These are phyloP conservation scores for Vairimorpha ceranae DNA, from an alignment of 371 early-diverging fungal species.

Conservation along the genomic window DNA sequence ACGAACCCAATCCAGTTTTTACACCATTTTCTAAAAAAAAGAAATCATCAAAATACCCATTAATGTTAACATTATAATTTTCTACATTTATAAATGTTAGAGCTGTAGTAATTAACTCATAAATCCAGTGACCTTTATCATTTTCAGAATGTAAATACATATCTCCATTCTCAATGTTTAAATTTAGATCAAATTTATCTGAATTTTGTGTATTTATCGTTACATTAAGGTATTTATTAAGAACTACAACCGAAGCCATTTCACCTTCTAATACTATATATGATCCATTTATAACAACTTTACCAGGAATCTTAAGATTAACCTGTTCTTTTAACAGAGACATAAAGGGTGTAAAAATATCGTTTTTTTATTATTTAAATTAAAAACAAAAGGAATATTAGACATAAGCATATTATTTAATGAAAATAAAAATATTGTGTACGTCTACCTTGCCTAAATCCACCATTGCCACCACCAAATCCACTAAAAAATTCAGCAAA, in stretches of 20 bases:
- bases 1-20: constrained; percentile 38
- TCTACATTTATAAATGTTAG: neutral
- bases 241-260: neutral
- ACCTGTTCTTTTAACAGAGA: neutral
- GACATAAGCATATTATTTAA: too few species aligned
- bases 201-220: neutral
- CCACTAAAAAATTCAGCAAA: neutral
- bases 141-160: neutral
- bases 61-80: neutral
- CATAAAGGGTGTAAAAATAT: neutral
- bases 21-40: constrained; percentile 13
- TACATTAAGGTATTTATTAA: neutral
- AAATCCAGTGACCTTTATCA: neutral
- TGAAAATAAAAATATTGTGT: constrained; percentile 1
- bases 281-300: constrained; percentile 36
- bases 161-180: constrained; percentile 1
- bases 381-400: too few species aligned
- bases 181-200: neutral
- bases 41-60: constrained; percentile 16
- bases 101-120: neutral
- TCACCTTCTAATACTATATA: constrained; percentile 36
- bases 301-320: constrained; percentile 31
- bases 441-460: neutral
- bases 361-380: too few species aligned
- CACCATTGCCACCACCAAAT: neutral